Conservation (phyloP, 441 rosid species). For the Pelargonium fulgidum region DNA sequence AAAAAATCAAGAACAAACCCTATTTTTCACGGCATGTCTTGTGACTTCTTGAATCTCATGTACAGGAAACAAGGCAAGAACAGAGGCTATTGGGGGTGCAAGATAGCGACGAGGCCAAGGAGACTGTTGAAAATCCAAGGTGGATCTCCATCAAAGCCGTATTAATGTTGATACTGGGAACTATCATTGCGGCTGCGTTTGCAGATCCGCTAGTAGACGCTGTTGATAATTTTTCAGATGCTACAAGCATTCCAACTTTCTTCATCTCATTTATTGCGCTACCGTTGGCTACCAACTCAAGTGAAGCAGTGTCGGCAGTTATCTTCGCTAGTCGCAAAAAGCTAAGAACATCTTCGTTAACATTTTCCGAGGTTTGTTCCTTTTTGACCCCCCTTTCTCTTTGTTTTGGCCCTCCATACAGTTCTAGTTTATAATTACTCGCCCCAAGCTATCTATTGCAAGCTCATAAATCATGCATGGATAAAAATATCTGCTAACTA, state of each 20-base stretch:
- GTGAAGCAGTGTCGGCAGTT: constrained; percentile 89
- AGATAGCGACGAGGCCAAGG: constrained; percentile 38
- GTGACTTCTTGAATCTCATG: constrained; percentile 15
- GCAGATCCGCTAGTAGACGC: constrained; percentile 94
- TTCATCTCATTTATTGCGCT: constrained; percentile 86
- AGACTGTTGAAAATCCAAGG: constrained; percentile 39
- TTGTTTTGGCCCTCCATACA: neutral
- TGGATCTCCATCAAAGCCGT: constrained; percentile 64
- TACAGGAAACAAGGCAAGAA: constrained; percentile 61
- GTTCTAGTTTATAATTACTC: too few relatives aligned
- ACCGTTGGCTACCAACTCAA: constrained; percentile 89
- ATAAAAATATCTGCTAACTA: neutral
- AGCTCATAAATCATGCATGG: neutral
- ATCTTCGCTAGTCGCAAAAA: constrained; percentile 75
- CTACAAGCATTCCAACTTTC: constrained; percentile 89
- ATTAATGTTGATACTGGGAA: constrained; percentile 57
- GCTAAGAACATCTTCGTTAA: constrained; percentile 64
- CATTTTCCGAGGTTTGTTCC: constrained; percentile 76
- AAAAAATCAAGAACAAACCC: too few relatives aligned
- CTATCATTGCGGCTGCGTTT: constrained; percentile 74
- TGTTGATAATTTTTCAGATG: constrained; percentile 72
- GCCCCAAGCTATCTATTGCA: neutral
- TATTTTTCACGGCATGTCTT: neutral
- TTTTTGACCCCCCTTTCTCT: neutral
- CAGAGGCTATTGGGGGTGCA: constrained; percentile 39